phyloP scores from a whole-genome alignment of 192 early-diverging fungal species.

The Chytriomyces sp. region DNA sequence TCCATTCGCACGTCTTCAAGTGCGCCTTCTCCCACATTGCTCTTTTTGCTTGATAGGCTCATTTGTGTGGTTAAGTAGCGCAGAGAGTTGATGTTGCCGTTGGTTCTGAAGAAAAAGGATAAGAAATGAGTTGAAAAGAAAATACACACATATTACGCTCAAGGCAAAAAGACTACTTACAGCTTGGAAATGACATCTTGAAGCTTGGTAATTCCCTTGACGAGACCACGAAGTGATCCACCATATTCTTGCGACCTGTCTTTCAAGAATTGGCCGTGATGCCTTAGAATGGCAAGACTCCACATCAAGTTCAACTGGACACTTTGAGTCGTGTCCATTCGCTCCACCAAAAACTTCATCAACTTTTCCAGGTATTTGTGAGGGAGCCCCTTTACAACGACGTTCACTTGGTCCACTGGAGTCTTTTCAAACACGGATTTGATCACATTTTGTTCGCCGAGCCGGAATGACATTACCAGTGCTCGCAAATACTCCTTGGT shows the following conservation, averaged over 20 bases:
- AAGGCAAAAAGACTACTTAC: slow-evolving; percentile 52
- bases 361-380: slow-evolving; percentile 85
- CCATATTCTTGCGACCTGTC: slow-evolving; percentile 54
- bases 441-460: slow-evolving; percentile 84
- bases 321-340: slow-evolving; percentile 81
- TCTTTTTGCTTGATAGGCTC: slow-evolving; percentile 17
- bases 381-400: slow-evolving; percentile 81
- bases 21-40: slow-evolving; percentile 10
- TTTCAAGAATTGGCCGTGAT: slow-evolving; percentile 68
- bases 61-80: slow-evolving; percentile 56
- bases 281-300: slow-evolving; percentile 73
- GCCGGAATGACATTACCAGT: slow-evolving; percentile 89
- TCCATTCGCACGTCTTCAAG: slow-evolving; percentile 52
- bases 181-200: slow-evolving; percentile 57
- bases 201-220: slow-evolving; percentile 60
- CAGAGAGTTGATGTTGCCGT: slow-evolving; percentile 76
- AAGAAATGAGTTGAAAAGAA: too few relatives aligned
- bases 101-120: slow-evolving; percentile 64
- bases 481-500: slow-evolving; percentile 83
- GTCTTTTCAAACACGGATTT: slow-evolving; percentile 79
- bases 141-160: too few relatives aligned
- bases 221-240: slow-evolving; percentile 70
- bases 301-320: slow-evolving; percentile 90
- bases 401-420: slow-evolving; percentile 72
- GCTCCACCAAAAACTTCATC: slow-evolving; percentile 79